phyloP scores from a whole-genome alignment of 345 rosid genomes.

The Mercurialis annua region DNA sequence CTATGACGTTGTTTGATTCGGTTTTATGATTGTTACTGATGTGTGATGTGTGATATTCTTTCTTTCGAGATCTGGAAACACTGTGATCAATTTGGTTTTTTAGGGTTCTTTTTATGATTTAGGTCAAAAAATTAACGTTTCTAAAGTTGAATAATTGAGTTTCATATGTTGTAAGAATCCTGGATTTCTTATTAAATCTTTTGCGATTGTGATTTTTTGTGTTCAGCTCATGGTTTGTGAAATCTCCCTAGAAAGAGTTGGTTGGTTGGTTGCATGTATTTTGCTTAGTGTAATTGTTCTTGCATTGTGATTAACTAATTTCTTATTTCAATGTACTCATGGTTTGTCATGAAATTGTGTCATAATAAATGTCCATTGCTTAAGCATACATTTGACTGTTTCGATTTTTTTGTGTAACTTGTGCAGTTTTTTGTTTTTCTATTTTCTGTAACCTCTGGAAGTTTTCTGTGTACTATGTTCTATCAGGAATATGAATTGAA shows the following conservation, averaged over 20 bases:
- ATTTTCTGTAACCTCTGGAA: neutral
- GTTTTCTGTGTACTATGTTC: constrained; percentile 13
- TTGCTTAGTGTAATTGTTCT: neutral
- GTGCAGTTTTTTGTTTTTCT: constrained; percentile 5
- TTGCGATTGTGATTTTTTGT: neutral
- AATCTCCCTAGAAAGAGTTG: neutral
- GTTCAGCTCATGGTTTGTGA: neutral
- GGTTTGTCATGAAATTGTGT: neutral
- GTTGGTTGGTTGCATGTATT: neutral
- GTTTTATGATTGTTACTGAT: neutral
- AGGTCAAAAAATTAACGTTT: no score
- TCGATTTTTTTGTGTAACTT: neutral
- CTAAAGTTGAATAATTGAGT: no score
- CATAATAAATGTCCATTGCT: no score
- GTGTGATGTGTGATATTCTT: neutral
- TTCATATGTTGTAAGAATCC: neutral
- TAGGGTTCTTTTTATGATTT: neutral
- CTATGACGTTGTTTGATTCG: neutral
- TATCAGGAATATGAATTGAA: constrained; percentile 68
- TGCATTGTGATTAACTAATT: neutral
- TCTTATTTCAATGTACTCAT: neutral
- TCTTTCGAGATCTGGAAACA: constrained; percentile 17
- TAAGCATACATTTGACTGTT: neutral
- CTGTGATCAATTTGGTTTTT: neutral
- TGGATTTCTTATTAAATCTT: neutral